A percentile compares a stretch with the other conserved stretches of the same genome.
phyloP scores from a whole-genome alignment of 768 basidiomycete species.

The Pleurotus giganteus region DNA sequence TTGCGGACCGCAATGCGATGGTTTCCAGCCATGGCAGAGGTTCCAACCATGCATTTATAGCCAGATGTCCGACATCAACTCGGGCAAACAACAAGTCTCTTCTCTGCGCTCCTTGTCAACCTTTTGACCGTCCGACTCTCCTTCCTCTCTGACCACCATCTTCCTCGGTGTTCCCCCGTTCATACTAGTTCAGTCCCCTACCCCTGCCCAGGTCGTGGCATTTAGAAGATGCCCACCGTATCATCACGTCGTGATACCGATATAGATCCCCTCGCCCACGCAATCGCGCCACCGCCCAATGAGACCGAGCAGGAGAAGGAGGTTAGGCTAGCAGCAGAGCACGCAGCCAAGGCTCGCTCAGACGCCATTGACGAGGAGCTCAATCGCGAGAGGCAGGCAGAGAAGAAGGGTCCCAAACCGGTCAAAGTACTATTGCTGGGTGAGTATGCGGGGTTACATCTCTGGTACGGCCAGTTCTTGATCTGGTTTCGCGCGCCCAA shows the following conservation, averaged over 20 bases:
- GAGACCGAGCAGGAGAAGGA: slow-evolving; percentile 54
- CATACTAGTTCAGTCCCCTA: no score
- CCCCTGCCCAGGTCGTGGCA: no score
- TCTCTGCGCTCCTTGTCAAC: neutral
- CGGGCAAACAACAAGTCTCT: slow-evolving; percentile 3
- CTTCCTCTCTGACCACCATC: neutral
- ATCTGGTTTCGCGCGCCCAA: neutral
- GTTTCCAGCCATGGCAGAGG: neutral
- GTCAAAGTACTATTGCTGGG: slow-evolving; percentile 63
- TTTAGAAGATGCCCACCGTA: neutral
- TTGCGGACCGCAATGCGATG: neutral
- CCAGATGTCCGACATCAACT: slow-evolving; percentile 3
- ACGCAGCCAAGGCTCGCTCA: slow-evolving; percentile 51
- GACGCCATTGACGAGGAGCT: slow-evolving; percentile 66
- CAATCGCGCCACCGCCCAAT: slow-evolving; percentile 49
- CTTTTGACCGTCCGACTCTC: neutral
- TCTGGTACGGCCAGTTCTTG: neutral
- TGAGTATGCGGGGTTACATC: slow-evolving; percentile 24
- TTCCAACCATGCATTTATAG: neutral
- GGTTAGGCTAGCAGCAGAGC: slow-evolving; percentile 43
- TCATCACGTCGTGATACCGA: slow-evolving; percentile 19
- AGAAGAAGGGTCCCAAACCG: slow-evolving; percentile 45
- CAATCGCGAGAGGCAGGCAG: slow-evolving; percentile 44
- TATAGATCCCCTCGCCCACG: slow-evolving; percentile 47
- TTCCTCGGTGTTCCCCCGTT: neutral